These are phyloP conservation scores for Citrus medica DNA, from an alignment of 345 rosid species.

Conservation along the genomic window DNA sequence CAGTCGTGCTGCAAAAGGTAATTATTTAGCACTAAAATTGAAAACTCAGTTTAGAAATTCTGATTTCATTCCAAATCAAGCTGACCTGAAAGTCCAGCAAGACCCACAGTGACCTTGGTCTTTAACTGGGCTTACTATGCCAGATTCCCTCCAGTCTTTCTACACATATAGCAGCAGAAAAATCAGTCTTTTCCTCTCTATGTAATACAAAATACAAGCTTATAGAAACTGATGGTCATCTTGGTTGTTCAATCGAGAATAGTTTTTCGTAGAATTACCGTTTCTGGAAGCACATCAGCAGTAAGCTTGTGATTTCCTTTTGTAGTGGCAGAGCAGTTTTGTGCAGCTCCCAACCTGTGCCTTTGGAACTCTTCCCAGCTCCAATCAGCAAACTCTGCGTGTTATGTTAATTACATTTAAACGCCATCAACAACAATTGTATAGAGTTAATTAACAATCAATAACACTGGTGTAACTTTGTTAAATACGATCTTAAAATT, in stretches of 20 bases:
- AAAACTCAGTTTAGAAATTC: neutral
- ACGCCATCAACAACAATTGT: too few species aligned
- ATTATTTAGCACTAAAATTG: neutral
- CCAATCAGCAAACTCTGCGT: slow-evolving; percentile 87
- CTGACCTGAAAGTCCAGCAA: slow-evolving; percentile 99
- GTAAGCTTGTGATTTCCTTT: slow-evolving; percentile 81
- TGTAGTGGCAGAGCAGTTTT: slow-evolving; percentile 90
- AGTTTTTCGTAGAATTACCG: slow-evolving; percentile 24
- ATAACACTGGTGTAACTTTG: neutral
- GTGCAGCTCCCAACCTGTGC: slow-evolving; percentile 87
- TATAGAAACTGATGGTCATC: neutral
- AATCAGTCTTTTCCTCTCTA: neutral
- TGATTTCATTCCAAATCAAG: slow-evolving; percentile 2
- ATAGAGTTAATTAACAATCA: neutral
- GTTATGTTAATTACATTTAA: neutral
- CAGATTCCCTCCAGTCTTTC: slow-evolving; percentile 93
- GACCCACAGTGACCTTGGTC: slow-evolving; percentile 94
- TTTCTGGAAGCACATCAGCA: slow-evolving; percentile 49
- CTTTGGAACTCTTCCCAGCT: slow-evolving; percentile 88
- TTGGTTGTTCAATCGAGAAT: neutral
- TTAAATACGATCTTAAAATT: neutral
- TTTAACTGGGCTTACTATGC: slow-evolving; percentile 89
- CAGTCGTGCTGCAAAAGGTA: slow-evolving; percentile 66
- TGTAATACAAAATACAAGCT: neutral
- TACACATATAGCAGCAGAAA: slow-evolving; percentile 18